Evolutionary conservation across 371 early-diverging fungal genomes (phyloP), one percentile per base, ranked within the genome.

Genomic region (Mucor racemosus): DNA sequence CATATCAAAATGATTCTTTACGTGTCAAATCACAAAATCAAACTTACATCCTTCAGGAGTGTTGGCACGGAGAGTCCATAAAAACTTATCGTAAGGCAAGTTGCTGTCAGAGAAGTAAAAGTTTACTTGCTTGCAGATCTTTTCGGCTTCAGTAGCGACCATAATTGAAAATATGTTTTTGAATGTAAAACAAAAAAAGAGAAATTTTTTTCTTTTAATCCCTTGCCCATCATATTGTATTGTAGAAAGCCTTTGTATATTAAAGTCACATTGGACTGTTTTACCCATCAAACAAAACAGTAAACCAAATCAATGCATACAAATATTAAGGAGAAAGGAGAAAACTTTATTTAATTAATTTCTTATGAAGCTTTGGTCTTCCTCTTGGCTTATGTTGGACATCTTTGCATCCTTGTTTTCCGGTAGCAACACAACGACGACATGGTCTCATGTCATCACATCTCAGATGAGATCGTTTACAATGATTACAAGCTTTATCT

Each of bases 41-140:
- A n/a, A 73, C 79, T 72, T 87, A 88, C 90, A 90, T 54, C 85
- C 82, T 33, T 86, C 86, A 38, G 75, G 73, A 53, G 84, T 78
- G 62, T 83, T 82, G 35, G 71, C 66, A 58, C 84, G 77, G 60
- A 82, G 69, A 68, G 82, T 85, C 72, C 79, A 81, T 80, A 93
- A 78, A 62, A 79, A 93, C 67, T 83, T 85, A 76, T 93, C 93
- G 53, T 76, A 83, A 63, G 88, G 90, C 65, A 93, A 77, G 79
- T 92, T 93, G 46, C 87, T 81, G 67, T 93, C 92, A 73, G 88
- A 83, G 67, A 93, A 92, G 77, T 93, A 93, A 76, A 90, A 91
- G 76, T 91, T 88, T 65, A 93, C 86, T 75, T 93, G 93, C 68
- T 86, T 83, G 34, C 85, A 74, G 57, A 92, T 85, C 78, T 88